Evolutionary conservation across 164 flowering plant genomes (phyloP), one percentile per base, ranked within the genome.

Genomic region (Magnolia changhungtana): DNA sequence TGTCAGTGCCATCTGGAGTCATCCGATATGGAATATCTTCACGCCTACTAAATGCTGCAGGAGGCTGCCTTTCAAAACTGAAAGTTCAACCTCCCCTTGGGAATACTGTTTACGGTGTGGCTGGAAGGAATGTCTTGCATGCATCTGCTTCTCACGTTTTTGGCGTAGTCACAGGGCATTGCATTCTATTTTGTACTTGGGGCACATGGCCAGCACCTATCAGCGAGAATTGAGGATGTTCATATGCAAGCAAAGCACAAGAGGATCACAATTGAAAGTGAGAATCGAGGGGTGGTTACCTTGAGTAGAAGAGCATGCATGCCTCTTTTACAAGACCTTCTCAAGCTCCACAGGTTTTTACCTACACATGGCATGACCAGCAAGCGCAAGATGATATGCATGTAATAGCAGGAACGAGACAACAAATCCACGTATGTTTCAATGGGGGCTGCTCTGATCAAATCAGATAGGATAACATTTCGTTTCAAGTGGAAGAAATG

Each of bases 291-390:
- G 79, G 31, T 16, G 0, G 0, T 81, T 81, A 94, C 98, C 98
- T 90, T 31, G 97, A 84, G 77, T 94, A 94, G 21, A 94, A 81
- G 74, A 94, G 95, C 93, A 91, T 92, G 81, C 92, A 91, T 51
- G 98, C 98, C 58, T 86, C 90, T 78, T 85, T 86, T 14, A 82
- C 71, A 92, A 83, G 51, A 94, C 98, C 23, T 80, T 85, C 73
- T 88, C 91, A 74, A 88, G 83, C 70, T 92, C 97, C 81, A 88
- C 91, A 18, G 89, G 73, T 78, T 86, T 37, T 87, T 51, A 92
- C 98, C 97, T 94, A 77, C 13, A 74, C 71, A 68, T 37, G 29
- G 29, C 68, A 20, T 65, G 24, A 29, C 50, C 45, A 68, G n/a
- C 71, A 29, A 37, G 6, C 1, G 50, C 50, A 29, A 37, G 3